Percentiles rank a stretch among this genome's conserved stretches.
Conservation (phyloP, 2,329 filamentous ascomycete genomes). For the Colletotrichum sp. region DNA sequence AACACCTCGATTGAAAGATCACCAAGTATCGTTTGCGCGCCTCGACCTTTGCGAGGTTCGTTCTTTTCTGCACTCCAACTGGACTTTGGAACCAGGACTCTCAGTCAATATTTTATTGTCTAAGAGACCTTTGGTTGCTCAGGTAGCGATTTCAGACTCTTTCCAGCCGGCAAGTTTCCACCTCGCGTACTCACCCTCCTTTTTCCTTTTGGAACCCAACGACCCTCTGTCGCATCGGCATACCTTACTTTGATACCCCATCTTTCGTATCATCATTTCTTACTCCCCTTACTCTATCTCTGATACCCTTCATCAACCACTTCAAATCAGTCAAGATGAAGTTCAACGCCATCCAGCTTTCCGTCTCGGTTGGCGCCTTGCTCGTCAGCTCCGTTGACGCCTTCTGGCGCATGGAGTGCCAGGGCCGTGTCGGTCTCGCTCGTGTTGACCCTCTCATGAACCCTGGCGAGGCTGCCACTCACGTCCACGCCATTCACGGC, state of each 20-base stretch:
- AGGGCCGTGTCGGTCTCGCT: conserved; percentile 69
- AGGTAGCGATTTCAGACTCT: not conserved
- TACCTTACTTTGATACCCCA: conserved; percentile 10
- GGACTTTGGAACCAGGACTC: not conserved
- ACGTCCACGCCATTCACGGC: conserved; percentile 79
- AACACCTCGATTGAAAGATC: not conserved
- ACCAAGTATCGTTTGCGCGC: conserved; percentile 1
- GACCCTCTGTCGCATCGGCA: conserved; percentile 18
- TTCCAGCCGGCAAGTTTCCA: not conserved
- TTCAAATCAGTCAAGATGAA: conserved; percentile 10
- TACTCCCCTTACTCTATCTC: not conserved
- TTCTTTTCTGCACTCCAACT: not conserved
- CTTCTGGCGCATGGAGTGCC: conserved; percentile 93
- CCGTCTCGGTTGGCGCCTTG: not conserved
- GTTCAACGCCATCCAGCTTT: not conserved
- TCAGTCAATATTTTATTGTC: not conserved
- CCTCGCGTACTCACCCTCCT: not conserved
- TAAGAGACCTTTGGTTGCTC: not conserved
- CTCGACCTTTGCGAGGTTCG: not conserved
- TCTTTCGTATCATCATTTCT: conserved; percentile 11
- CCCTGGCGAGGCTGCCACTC: conserved; percentile 61
- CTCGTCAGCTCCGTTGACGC: conserved; percentile 52
- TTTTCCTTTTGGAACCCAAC: conserved; percentile 10
- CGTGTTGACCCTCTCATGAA: conserved; percentile 80
- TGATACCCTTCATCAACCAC: conserved; percentile 18